Evolutionary conservation across 1,284 basidiomycete species (phyloP).

Genomic region (Hypsizygus ulmarius): DNA sequence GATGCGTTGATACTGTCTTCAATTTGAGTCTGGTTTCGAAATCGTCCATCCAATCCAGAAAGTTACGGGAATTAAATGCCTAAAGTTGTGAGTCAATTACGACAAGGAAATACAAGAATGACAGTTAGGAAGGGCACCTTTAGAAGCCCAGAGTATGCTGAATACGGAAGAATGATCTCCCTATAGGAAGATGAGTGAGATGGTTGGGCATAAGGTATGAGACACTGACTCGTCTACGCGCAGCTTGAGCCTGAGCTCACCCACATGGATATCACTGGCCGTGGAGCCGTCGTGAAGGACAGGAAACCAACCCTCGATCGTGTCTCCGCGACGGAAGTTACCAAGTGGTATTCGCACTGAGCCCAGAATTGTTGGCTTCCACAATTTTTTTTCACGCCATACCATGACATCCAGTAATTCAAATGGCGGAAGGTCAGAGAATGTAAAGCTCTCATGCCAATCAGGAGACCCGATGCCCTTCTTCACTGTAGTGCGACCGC

Average conservation of each 20-base stretch:
- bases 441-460: constrained; percentile 78
- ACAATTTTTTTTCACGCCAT: constrained; percentile 62
- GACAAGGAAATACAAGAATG: constrained; percentile 8
- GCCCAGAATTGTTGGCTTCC: constrained; percentile 57
- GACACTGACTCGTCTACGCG: constrained; percentile 70
- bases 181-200: constrained; percentile 32
- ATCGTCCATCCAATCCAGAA: constrained; percentile 71
- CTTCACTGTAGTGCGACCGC: constrained; percentile 71
- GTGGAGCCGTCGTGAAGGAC: constrained; percentile 51
- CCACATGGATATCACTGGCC: constrained; percentile 56
- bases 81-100: constrained; percentile 26
- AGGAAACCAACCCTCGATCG: constrained; percentile 82
- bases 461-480: constrained; percentile 62
- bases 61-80: constrained; percentile 63
- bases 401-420: constrained; percentile 62
- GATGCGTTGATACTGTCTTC: constrained; percentile 54
- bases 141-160: constrained; percentile 54
- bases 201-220: neutral
- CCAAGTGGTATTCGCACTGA: constrained; percentile 60
- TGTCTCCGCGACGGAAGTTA: constrained; percentile 70
- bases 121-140: constrained; percentile 37
- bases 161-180: constrained; percentile 70
- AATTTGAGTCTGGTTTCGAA: constrained; percentile 66
- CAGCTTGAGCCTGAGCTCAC: constrained; percentile 71
- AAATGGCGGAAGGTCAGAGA: constrained; percentile 71